Conservation (phyloP, 1,284 basidiomycete species). For the Porodaedalea pini region DNA sequence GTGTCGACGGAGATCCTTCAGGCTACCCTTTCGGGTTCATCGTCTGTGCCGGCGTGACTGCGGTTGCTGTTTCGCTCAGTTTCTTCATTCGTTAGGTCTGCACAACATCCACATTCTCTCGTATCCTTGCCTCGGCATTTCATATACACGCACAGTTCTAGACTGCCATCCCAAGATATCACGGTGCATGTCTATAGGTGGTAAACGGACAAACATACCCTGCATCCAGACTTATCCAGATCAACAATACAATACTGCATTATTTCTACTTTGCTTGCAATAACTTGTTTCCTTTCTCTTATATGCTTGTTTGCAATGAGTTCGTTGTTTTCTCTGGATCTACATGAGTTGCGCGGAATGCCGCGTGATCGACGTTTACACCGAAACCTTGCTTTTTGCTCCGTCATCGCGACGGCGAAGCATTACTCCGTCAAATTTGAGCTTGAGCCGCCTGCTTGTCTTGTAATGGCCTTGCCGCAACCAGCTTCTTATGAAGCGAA, state of each 20-base stretch:
- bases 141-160: too few relatives aligned
- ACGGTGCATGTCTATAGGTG: too few relatives aligned
- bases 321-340: too few relatives aligned
- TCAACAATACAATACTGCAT: too few relatives aligned
- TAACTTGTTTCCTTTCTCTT: too few relatives aligned
- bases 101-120: not conserved
- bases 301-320: too few relatives aligned
- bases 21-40: conserved; percentile 75
- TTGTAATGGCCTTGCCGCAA: conserved; percentile 25
- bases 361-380: not conserved
- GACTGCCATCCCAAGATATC: too few relatives aligned
- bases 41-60: conserved; percentile 57
- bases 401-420: not conserved
- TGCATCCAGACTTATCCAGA: too few relatives aligned
- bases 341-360: too few relatives aligned
- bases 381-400: not conserved
- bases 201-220: too few relatives aligned
- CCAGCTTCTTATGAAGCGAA: conserved; percentile 43
- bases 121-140: not conserved
- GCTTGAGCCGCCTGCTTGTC: too few relatives aligned
- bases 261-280: too few relatives aligned
- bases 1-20: conserved; percentile 61
- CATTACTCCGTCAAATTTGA: not conserved
- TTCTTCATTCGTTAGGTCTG: conserved; percentile 65
- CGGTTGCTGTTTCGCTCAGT: conserved; percentile 61